Evolutionary conservation across 2,329 filamentous ascomycete species (phyloP).

Genomic region (Calonectria pteridis): DNA sequence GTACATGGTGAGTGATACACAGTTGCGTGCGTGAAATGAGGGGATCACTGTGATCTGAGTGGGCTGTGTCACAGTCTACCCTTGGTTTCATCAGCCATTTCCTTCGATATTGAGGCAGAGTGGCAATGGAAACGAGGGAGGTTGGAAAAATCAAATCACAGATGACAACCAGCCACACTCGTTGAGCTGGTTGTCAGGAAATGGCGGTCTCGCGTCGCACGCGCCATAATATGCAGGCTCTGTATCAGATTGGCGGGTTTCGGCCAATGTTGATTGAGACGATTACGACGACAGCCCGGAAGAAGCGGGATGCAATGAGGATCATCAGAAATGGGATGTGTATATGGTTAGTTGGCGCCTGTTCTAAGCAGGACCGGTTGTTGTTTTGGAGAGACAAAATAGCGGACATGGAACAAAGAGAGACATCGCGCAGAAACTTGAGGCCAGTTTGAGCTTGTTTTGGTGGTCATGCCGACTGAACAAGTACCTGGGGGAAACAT

Average conservation of each 20-base stretch:
- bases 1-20: constrained; percentile 11
- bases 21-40: constrained; percentile 6
- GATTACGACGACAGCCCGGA: constrained; percentile 1
- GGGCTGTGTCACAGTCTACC: constrained; percentile 10
- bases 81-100: constrained; percentile 14
- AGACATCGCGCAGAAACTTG: not conserved
- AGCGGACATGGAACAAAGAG: not conserved
- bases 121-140: not conserved
- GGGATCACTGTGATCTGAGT: not conserved
- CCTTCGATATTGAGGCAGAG: not conserved
- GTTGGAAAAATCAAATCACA: constrained; percentile 1
- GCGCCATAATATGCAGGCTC: not conserved
- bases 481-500: not conserved
- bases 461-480: constrained; percentile 1
- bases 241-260: constrained; percentile 3
- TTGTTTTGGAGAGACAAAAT: not conserved
- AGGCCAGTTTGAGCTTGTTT: not conserved
- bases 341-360: not conserved
- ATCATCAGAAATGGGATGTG: not conserved
- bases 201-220: constrained; percentile 12
- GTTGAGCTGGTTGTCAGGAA: constrained; percentile 4
- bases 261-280: not conserved
- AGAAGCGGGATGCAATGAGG: not conserved
- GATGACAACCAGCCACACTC: constrained; percentile 24
- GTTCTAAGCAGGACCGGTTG: not conserved